Evolutionary conservation across 139 green algal species (phyloP), one percentile per base, ranked within the genome.

Genomic region (Nannochloris sp.): DNA sequence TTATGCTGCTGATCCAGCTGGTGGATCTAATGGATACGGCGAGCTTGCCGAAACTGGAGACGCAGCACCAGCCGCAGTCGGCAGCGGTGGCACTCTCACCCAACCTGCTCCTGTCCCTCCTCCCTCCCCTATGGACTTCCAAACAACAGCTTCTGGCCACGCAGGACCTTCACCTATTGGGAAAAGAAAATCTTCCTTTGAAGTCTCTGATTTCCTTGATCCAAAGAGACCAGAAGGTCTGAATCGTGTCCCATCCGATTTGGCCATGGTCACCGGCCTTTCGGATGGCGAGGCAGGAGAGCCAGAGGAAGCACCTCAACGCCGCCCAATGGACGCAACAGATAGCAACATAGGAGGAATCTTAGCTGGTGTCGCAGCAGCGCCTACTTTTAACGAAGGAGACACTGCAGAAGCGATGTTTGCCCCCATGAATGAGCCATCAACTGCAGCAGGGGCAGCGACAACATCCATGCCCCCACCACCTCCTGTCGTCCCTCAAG

Each of bases 231-330:
- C 12, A 36, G 39, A 27, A 27, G 34, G 10, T 12, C 33, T 34
- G 29, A 55, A 51, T 61, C 65, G 67, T 30, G 62, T 76, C 44
- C 54, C 69, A 1, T 76, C 69, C 4, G 69, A 76, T 13, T 34
- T 72, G n/a, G 69, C 54, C 29, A 76, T 76, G 69, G 54, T 76
- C 23, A 30, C 48, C 14, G 70, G 70, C 10, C 15, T 51, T 9
- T 29, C 19, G 13, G 59, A 65, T 35, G 34, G 33, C 31, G 59
- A 53, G 23, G 38, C 15, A 27, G n/a, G 27, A 8, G 59, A 65
- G 19, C 56, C 56, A 25, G 15, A 24, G n/a, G 24, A n/a, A 14
- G 56, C 56, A 55, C 23, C 6, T n/a, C 25, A 64, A 46, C n/a
- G 25, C 14, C 7, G 56, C 12, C 9, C 29, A 19, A 12, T 59